Evolutionary conservation across 352 stramenopile species (phyloP), one percentile per base, ranked within the genome.

Genomic region (Phytopythium oedochilum): DNA sequence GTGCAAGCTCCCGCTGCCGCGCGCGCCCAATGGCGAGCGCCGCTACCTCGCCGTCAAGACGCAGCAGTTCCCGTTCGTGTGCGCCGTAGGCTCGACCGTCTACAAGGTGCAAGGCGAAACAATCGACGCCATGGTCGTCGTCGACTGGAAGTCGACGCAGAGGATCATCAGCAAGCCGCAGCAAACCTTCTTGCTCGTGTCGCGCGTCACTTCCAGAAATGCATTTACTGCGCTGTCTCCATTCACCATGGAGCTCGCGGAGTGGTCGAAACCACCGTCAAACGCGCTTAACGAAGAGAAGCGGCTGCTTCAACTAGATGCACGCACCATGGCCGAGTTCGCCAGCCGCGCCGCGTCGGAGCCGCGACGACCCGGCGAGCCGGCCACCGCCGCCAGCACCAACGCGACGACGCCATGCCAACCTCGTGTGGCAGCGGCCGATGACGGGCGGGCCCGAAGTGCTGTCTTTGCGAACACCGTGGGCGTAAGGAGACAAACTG

Each of bases 61-160:
- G 11, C 61, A 64, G 18, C 56, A 68, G 29, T 64, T 68, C 32
- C 56, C 61, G n/a, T 64, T 68, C 22, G 55, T 64, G 0, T 64
- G 56, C 36, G 61, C 61, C 22, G 61, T 64, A 8, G 61, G 61
- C 2, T 57, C 53, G 3, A 69, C 61, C 0, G 53, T 64, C 2
- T 65, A 64, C 47, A 69, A 64, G 26, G 61, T 69, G 6, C 53
- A 69, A 57, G 61, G 61, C 2, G 61, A 64, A 38, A 64, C 57
- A 12, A 36, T 69, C 7, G 44, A 53, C 14, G 54, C 52, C 0
- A 46, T 64, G 25, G 53, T 40, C 22, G 53, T 69, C 12, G 44
- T 60, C 5, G 53, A 70, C 36, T 70, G 62, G 62, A 70, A 63
- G 26, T 18, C 40, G 29, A 5, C 5, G 5, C 29, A 32, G 5